Evolutionary conservation across 1,284 basidiomycete species (phyloP), one percentile per base, ranked within the genome.

Genomic region (Agaricales sp.): DNA sequence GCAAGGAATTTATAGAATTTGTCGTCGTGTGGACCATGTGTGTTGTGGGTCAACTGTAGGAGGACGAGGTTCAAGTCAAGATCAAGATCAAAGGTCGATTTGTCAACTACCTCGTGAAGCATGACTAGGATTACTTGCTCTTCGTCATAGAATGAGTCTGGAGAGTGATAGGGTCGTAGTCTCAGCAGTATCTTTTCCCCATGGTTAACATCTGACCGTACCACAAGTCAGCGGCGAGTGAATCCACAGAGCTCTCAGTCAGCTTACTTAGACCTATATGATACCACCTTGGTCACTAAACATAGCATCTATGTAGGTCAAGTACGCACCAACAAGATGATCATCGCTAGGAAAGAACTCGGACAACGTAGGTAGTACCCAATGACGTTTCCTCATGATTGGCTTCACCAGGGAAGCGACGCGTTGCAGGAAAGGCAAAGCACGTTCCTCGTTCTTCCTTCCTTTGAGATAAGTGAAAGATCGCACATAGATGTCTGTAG

Each of bases 321-420:
- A 18, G 18, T 21, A 61, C 81, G 61, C 57, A 84, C 88, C 91
- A 26, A 92, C 67, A 14, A 94, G 67, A 57, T 75, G 79, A 0
- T 80, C 75, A 50, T 80, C 77, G 11, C 81, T 74, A 1, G 91
- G 92, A 56, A 89, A 86, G 71, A 94, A 93, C 63, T 95, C 92
- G 12, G 83, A 73, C 13, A 94, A 75, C 0, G 78, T 73, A n/a
- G 89, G 89, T 4, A 95, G 71, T 25, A 75, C 71, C 90, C 90
- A 93, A 3, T 67, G 67, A 56, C 83, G 82, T 57, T 84, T 89
- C 52, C 79, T 70, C 91, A 93, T 93, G 57, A 94, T 88, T 2
- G 91, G 91, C 62, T 92, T 92, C 43, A 92, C 89, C 47, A 89
- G 72, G 13, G 83, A 84, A 0, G 87, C 86, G 24, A 88, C 73